Conservation (phyloP, 2,329 filamentous ascomycete genomes). For the Drechslera avenae region DNA sequence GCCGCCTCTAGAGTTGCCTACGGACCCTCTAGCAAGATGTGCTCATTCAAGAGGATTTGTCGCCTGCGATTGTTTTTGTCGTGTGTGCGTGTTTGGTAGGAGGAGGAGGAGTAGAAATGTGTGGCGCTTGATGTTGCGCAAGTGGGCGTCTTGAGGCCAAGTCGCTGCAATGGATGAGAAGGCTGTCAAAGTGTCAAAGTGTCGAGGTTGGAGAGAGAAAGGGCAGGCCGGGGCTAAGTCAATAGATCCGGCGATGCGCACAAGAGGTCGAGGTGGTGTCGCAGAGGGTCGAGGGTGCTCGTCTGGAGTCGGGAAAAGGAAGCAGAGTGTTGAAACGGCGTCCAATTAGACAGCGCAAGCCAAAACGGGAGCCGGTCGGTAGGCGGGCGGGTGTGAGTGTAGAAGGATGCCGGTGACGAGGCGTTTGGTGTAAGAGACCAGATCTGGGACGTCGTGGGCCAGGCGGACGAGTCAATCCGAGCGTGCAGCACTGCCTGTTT, state of each 20-base stretch:
- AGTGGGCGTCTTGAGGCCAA: neutral
- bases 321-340: constrained; percentile 24
- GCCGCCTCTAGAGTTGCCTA: constrained; percentile 43
- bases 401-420: constrained; percentile 12
- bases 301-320: constrained; percentile 10
- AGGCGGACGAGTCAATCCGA: constrained; percentile 10
- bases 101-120: constrained; percentile 21
- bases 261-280: constrained; percentile 21
- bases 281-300: constrained; percentile 18
- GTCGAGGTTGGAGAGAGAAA: constrained; percentile 19
- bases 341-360: constrained; percentile 16
- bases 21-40: constrained; percentile 39
- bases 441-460: neutral
- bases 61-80: constrained; percentile 14
- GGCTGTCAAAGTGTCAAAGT: constrained; percentile 17
- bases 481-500: constrained; percentile 8
- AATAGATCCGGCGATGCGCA: constrained; percentile 46
- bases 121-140: constrained; percentile 13
- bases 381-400: constrained; percentile 9
- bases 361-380: constrained; percentile 14
- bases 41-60: constrained; percentile 46
- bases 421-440: constrained; percentile 14
- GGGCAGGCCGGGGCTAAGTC: constrained; percentile 45
- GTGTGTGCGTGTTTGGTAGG: constrained; percentile 16
- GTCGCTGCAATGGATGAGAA: constrained; percentile 19